These are phyloP conservation scores for Pterothamnion heteromorphum DNA, from an alignment of 31 red algal genomes.

Conservation along the genomic window DNA sequence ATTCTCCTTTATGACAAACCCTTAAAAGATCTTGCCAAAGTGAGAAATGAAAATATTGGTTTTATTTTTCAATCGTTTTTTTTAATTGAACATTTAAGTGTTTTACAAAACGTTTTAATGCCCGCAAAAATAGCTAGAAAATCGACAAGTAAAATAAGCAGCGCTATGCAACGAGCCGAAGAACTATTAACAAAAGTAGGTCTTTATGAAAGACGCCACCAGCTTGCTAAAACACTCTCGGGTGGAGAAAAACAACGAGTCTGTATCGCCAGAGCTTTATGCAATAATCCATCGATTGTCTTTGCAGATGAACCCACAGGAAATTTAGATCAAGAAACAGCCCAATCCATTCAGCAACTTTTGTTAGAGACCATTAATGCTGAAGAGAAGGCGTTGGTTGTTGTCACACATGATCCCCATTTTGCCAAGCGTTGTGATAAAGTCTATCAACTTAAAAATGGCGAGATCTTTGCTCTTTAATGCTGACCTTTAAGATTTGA, in stretches of 20 bases:
- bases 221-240: background rate
- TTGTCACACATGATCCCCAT: constrained; percentile 25
- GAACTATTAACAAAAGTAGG: background rate
- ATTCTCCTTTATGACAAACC: background rate
- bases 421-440: background rate
- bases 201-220: background rate
- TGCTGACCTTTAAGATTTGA: too few relatives aligned
- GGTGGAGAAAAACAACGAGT: constrained; percentile 26
- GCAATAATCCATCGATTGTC: background rate
- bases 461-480: background rate
- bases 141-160: background rate
- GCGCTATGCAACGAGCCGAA: background rate
- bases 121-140: background rate
- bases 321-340: constrained; percentile 21
- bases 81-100: background rate
- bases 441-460: background rate
- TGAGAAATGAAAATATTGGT: background rate
- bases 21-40: background rate
- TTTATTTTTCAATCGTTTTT: constrained; percentile 25
- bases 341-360: background rate
- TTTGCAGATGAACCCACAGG: constrained; percentile 42
- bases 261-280: background rate
- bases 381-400: background rate
- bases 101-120: background rate
- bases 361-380: background rate